phyloP scores from a whole-genome alignment of 345 rosid genomes.

The Salix purpurea region DNA sequence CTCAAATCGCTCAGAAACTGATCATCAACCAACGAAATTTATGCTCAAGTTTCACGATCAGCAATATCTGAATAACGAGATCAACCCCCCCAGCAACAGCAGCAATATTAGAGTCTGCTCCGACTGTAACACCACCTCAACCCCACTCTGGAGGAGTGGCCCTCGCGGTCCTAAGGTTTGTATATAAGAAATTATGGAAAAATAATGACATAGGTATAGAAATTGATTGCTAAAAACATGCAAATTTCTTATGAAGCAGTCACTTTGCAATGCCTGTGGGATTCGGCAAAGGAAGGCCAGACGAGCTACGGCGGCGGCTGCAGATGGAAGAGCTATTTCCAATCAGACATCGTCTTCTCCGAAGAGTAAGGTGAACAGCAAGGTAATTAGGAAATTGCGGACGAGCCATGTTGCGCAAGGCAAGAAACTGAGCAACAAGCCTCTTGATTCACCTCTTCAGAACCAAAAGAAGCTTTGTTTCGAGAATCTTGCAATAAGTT shows the following conservation, averaged over 20 bases:
- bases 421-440: conserved; percentile 39
- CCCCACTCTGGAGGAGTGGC: conserved; percentile 78
- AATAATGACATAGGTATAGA: too few relatives aligned
- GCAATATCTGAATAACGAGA: background rate
- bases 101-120: conserved; percentile 41
- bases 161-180: conserved; percentile 63
- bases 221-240: background rate
- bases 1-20: conserved; percentile 5
- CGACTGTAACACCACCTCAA: conserved; percentile 53
- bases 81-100: conserved; percentile 1
- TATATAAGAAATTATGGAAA: too few relatives aligned
- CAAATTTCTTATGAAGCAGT: conserved; percentile 35
- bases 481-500: conserved; percentile 29
- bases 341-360: background rate
- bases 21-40: background rate
- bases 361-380: conserved; percentile 34
- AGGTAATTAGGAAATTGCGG: conserved; percentile 41
- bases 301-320: conserved; percentile 50
- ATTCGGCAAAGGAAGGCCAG: conserved; percentile 88
- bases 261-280: conserved; percentile 93
- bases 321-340: background rate
- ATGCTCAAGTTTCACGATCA: conserved; percentile 22
- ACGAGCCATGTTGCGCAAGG: conserved; percentile 17
- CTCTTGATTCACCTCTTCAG: background rate
- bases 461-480: conserved; percentile 30